Evolutionary conservation across 2,329 filamentous ascomycete species (phyloP).

Genomic region (Fusarium graminum): DNA sequence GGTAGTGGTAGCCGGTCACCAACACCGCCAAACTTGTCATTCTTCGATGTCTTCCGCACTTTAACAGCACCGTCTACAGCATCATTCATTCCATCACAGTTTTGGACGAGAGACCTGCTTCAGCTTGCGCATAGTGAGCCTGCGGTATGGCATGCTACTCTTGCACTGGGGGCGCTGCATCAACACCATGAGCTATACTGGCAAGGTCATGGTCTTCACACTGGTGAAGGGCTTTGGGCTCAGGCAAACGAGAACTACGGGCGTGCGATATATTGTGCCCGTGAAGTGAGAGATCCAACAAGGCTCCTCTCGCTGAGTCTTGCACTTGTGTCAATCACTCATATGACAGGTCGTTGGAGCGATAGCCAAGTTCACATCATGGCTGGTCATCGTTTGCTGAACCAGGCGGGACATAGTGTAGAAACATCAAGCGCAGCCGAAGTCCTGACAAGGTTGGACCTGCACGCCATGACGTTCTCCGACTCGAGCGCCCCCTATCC

Average conservation of each 20-base stretch:
- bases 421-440: slow-evolving; percentile 40
- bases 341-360: slow-evolving; percentile 50
- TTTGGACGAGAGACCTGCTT: slow-evolving; percentile 52
- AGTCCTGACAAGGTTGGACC: slow-evolving; percentile 51
- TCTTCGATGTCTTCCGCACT: slow-evolving; percentile 55
- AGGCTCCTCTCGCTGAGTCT: slow-evolving; percentile 52
- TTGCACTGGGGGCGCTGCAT: slow-evolving; percentile 54
- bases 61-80: slow-evolving; percentile 49
- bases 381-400: slow-evolving; percentile 49
- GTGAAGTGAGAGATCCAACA: slow-evolving; percentile 45
- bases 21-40: slow-evolving; percentile 32
- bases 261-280: slow-evolving; percentile 48
- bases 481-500: slow-evolving; percentile 52
- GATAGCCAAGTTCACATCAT: slow-evolving; percentile 52
- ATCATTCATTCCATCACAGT: slow-evolving; percentile 49
- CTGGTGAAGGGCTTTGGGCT: slow-evolving; percentile 15
- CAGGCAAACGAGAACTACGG: slow-evolving; percentile 49
- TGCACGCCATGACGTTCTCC: slow-evolving; percentile 53
- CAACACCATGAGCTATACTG: slow-evolving; percentile 42
- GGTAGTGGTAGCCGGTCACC: slow-evolving; percentile 6
- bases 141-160: slow-evolving; percentile 54
- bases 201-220: slow-evolving; percentile 20
- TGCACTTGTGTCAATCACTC: slow-evolving; percentile 51
- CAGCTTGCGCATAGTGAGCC: slow-evolving; percentile 54
- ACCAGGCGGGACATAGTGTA: slow-evolving; percentile 26